Evolutionary conservation across 768 basidiomycete genomes (phyloP), one percentile per base, ranked within the genome.

Genomic region (Austroboletus eburneus): DNA sequence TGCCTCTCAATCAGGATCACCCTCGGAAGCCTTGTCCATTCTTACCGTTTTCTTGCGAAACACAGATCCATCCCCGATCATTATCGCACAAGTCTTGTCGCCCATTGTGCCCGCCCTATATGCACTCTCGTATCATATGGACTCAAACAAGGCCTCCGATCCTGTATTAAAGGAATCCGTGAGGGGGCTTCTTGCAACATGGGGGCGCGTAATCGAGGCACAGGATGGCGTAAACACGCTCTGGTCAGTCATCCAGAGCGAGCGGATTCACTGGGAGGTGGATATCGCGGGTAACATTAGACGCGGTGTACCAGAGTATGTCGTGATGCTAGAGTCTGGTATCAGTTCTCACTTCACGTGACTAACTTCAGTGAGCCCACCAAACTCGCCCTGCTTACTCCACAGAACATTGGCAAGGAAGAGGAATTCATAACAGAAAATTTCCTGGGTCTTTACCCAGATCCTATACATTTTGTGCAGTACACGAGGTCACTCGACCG

Each of bases 1-100:
- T 40, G 34, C 5, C 27, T 27, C 27, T 27, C 27, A 27, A 46
- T 42, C 34, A 39, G 33, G 32, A 21, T 36, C 36, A 9, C 39
- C 41, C 29, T 10, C 66, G 17, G 63, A 63, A 13, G 72, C 79
- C 3, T 61, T 88, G n/a, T 66, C 69, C 6, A 72, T 66, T 5
- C 62, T 91, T 17, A 69, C 75, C 42, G 69, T 71, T 1, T 68
- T 94, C 22, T 66, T 89, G 3, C 74, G 81, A 5, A 87, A 92
- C 54, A 79, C 83, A 5, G 89, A 94, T 52, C 90, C 91, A 5
- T 85, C 87, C 4, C 86, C 90, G 1, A 63, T 68, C 3, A 72
- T 90, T 34, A 74, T 90, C 33, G 73, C 80, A 0, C 62, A 70
- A 17, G 57, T 91, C 7, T 61, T 92, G 9, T 81, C 84, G 1